Percentiles rank a stretch among this genome's conserved stretches.
phyloP scores from a whole-genome alignment of 2,329 filamentous ascomycete genomes.

The Emmonsiellopsis sp. region DNA sequence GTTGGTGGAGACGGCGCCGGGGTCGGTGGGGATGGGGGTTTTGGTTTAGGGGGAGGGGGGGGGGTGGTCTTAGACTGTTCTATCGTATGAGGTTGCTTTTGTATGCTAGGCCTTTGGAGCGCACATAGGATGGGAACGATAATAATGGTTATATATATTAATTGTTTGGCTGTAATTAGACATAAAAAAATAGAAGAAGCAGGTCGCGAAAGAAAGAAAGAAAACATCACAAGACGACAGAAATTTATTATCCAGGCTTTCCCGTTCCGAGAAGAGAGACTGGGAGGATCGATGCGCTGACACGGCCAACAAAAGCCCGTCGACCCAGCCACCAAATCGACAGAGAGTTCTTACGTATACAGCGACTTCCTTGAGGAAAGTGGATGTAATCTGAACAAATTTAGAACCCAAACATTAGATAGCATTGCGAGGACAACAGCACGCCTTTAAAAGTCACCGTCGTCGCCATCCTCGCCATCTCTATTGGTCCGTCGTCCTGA shows the following conservation, averaged over 20 bases:
- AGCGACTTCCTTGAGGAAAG: not conserved
- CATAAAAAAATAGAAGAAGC: not conserved
- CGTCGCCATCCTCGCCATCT: not conserved
- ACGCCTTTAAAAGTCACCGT: not conserved
- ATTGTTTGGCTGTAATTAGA: not conserved
- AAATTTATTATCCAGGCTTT: not conserved
- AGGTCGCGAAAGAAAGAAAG: not conserved
- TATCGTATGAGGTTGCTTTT: too few relatives aligned
- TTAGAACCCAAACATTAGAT: not conserved
- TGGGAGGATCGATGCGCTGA: not conserved
- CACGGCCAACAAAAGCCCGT: not conserved
- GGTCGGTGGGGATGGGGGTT: conserved; percentile 30
- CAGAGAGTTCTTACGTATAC: not conserved
- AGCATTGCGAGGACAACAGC: not conserved
- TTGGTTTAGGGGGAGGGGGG: conserved; percentile 17
- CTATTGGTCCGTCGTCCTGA: not conserved
- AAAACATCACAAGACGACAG: not conserved
- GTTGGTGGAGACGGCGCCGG: conserved; percentile 32
- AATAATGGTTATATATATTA: not conserved
- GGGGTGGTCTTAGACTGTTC: too few relatives aligned
- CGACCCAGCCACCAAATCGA: not conserved
- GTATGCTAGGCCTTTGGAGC: not conserved
- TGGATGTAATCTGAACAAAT: not conserved
- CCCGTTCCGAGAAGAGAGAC: not conserved
- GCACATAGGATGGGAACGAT: not conserved